Percentiles rank a stretch among this genome's conserved stretches.
Conservation (phyloP, 371 early-diverging fungal species). For the Funneliformis caledonium region DNA sequence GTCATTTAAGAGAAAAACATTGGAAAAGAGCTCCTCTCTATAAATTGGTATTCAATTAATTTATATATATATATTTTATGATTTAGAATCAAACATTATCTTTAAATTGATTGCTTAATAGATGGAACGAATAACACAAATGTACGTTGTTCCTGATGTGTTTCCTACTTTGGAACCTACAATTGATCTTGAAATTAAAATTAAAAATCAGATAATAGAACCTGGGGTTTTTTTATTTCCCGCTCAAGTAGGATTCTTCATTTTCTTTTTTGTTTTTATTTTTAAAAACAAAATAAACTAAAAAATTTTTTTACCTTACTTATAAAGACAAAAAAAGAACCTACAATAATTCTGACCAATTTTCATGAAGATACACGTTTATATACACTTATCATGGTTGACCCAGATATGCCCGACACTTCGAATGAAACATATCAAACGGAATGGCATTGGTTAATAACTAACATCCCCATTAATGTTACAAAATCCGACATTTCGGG, state of each 20-base stretch:
- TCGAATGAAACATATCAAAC: constrained; percentile 65
- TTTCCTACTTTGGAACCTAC: constrained; percentile 60
- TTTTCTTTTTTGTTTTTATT: not conserved
- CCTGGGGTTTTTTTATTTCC: constrained; percentile 64
- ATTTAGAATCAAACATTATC: not conserved
- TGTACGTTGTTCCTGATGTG: constrained; percentile 81
- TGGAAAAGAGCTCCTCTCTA: constrained; percentile 67
- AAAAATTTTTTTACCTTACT: constrained; percentile 40
- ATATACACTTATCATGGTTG: constrained; percentile 77
- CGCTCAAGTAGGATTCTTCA: constrained; percentile 48
- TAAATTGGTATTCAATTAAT: constrained; percentile 49
- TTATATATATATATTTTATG: not conserved
- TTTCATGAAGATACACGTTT: constrained; percentile 72
- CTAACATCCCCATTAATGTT: constrained; percentile 69
- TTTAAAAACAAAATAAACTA: not conserved
- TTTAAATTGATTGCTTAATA: constrained; percentile 11
- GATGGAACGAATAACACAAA: constrained; percentile 77
- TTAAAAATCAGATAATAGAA: constrained; percentile 53
- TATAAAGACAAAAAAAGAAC: constrained; percentile 60
- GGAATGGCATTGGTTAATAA: constrained; percentile 69
- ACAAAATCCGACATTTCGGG: constrained; percentile 51
- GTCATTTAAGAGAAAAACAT: constrained; percentile 67
- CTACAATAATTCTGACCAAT: constrained; percentile 60
- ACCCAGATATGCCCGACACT: constrained; percentile 73
- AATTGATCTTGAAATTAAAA: constrained; percentile 57